These are phyloP conservation scores for Pestalotiopsis sp. DNA, from an alignment of 2,329 filamentous ascomycete species.

Conservation along the genomic window DNA sequence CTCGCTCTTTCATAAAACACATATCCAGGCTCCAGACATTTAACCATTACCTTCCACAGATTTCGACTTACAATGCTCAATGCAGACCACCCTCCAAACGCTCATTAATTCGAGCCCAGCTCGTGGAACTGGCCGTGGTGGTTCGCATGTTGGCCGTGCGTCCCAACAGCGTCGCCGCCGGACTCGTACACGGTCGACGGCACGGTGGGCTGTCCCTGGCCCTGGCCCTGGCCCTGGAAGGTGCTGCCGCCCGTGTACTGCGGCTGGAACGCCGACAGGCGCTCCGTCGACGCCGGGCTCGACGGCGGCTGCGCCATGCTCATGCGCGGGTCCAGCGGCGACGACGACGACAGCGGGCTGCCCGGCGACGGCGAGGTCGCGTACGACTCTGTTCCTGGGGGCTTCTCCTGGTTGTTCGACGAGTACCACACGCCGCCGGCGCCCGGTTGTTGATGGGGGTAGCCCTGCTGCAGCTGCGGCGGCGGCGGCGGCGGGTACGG, in stretches of 20 bases:
- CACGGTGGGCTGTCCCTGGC: constrained; percentile 15
- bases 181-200: constrained; percentile 38
- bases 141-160: constrained; percentile 27
- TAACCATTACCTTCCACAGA: neutral
- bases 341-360: constrained; percentile 26
- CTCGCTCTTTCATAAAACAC: neutral
- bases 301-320: constrained; percentile 20
- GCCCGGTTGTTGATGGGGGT: neutral
- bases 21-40: neutral
- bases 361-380: constrained; percentile 19
- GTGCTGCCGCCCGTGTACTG: constrained; percentile 17
- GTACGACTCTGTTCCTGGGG: constrained; percentile 2
- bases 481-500: constrained; percentile 10
- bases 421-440: constrained; percentile 4
- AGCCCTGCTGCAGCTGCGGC: neutral
- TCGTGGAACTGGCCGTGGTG: constrained; percentile 42
- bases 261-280: constrained; percentile 20
- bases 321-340: constrained; percentile 15
- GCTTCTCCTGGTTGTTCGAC: constrained; percentile 1
- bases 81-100: neutral
- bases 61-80: neutral
- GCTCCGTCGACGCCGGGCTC: constrained; percentile 26
- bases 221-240: constrained; percentile 21
- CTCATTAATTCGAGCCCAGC: constrained; percentile 21
- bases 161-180: constrained; percentile 32